A percentile compares a stretch with the other conserved stretches of the same genome.
Evolutionary conservation across 306 rosid species (phyloP).

Genomic region (Vigna angularis): DNA sequence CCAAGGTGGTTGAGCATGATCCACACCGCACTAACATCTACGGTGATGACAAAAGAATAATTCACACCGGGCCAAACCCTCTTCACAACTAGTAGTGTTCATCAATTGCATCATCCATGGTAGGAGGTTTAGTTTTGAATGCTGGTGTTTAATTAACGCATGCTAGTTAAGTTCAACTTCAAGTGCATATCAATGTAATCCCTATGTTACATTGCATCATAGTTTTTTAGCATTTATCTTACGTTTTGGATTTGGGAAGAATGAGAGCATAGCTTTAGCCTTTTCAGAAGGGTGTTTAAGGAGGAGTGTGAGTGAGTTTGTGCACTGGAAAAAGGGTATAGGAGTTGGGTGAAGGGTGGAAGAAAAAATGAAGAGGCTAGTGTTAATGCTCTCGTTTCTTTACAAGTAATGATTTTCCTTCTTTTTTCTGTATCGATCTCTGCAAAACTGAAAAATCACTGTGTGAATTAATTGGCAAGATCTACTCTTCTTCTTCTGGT

Average conservation of each 20-base stretch:
- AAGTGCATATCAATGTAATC: conserved; percentile 41
- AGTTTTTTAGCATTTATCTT: neutral
- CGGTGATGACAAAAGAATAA: conserved; percentile 68
- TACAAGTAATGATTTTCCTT: conserved; percentile 40
- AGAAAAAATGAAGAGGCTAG: conserved; percentile 59
- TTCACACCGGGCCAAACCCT: conserved; percentile 96
- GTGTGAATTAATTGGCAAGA: conserved; percentile 46
- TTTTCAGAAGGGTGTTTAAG: conserved; percentile 52
- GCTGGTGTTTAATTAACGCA: conserved; percentile 32
- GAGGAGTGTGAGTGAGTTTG: conserved; percentile 14
- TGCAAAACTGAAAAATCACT: conserved; percentile 41
- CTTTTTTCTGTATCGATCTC: conserved; percentile 37
- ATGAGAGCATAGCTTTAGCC: conserved; percentile 80
- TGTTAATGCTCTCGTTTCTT: conserved; percentile 71
- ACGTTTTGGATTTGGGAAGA: conserved; percentile 48
- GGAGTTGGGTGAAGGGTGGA: neutral
- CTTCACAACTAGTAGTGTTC: conserved; percentile 75
- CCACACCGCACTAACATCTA: conserved; percentile 44
- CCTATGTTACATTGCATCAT: neutral
- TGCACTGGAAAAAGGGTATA: neutral
- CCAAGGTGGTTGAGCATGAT: conserved; percentile 32
- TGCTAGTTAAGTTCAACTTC: neutral
- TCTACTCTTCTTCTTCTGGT: conserved; percentile 13
- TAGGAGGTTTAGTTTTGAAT: conserved; percentile 39
- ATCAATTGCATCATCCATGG: neutral